A percentile compares a stretch with the other conserved stretches of the same genome.
These are phyloP conservation scores for Myriosclerotinia scirpicola DNA, from an alignment of 2,329 filamentous ascomycete genomes.

Conservation along the genomic window DNA sequence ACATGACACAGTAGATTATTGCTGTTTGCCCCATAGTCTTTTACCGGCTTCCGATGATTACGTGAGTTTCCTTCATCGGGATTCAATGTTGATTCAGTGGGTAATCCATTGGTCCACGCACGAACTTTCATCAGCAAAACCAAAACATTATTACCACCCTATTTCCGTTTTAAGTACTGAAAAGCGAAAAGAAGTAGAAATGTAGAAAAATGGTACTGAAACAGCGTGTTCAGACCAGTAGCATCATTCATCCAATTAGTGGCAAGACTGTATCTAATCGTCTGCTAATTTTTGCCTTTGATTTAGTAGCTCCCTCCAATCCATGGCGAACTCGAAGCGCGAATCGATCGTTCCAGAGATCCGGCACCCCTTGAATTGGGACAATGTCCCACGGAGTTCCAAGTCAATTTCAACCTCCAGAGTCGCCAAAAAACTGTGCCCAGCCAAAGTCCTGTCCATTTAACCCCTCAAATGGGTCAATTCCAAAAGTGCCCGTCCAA, in stretches of 20 bases:
- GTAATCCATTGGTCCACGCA: not conserved
- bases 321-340: not conserved
- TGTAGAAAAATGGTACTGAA: no score
- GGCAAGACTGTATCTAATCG: not conserved
- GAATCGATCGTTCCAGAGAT: not conserved
- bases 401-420: not conserved
- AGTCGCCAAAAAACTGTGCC: constrained; percentile 15
- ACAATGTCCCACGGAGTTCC: not conserved
- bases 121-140: not conserved
- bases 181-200: not conserved
- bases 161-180: not conserved
- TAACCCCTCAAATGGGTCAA: constrained; percentile 7
- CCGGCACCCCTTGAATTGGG: no score
- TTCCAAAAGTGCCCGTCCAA: not conserved
- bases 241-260: not conserved
- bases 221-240: not conserved
- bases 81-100: not conserved
- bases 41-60: not conserved
- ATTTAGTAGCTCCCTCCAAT: no score
- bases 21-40: not conserved
- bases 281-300: not conserved
- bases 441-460: constrained; percentile 11
- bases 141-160: not conserved
- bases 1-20: not conserved
- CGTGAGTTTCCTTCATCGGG: not conserved